Evolutionary conservation across 345 rosid species (phyloP).

Genomic region (Boechera stricta): DNA sequence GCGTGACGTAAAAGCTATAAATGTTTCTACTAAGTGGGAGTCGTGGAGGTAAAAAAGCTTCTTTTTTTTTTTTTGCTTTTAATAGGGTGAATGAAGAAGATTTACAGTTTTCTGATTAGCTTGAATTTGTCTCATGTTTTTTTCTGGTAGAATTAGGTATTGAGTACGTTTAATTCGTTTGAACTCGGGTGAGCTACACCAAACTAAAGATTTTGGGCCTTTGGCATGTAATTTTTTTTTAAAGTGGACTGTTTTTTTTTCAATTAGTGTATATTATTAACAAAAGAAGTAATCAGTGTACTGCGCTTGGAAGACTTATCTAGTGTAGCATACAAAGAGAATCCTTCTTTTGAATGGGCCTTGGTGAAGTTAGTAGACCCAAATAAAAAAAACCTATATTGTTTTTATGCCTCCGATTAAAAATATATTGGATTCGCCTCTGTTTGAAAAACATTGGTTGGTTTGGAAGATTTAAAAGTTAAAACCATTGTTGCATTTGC

Average conservation of each 20-base stretch:
- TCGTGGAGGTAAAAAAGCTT: not conserved
- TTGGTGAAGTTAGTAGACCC: not conserved
- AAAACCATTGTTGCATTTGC: no score
- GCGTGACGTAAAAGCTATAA: conserved; percentile 2
- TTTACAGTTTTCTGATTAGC: not conserved
- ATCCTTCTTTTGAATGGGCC: not conserved
- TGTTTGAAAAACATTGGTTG: no score
- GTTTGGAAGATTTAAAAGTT: no score
- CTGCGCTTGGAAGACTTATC: not conserved
- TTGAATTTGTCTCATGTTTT: not conserved
- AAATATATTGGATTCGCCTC: no score
- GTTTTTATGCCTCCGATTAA: no score
- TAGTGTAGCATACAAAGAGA: not conserved
- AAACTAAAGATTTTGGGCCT: no score
- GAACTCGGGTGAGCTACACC: not conserved
- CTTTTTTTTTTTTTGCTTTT: not conserved
- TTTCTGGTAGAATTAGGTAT: not conserved
- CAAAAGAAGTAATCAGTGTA: not conserved
- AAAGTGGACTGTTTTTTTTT: no score
- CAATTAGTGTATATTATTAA: no score
- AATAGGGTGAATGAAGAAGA: no score
- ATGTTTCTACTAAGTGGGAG: not conserved
- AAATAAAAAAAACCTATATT: no score
- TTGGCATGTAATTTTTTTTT: not conserved
- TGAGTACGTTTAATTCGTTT: not conserved